Evolutionary conservation across 129 eudicot genomes (phyloP), one percentile per base, ranked within the genome.

Genomic region (Saussurea involucrata): DNA sequence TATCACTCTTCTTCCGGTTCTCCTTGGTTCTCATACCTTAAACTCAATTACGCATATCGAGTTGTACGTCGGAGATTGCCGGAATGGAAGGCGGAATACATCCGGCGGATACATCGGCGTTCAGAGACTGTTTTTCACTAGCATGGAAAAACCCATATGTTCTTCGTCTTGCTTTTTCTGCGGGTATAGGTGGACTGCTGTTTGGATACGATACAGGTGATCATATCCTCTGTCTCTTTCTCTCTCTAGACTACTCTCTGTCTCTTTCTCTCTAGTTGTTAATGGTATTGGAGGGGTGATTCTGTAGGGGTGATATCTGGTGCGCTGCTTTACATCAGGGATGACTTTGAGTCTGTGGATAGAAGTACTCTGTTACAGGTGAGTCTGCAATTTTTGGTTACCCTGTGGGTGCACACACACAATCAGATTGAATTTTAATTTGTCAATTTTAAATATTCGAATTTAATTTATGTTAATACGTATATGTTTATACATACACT

Each of bases 171-270:
- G 93, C 93, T 76, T 88, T 91, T 78, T 88, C 93, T 67, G 96
- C 91, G 71, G 96, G 96, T 65, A 88, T 91, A 12, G 96, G 96
- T 73, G 96, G 96, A 66, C 88, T 91, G 34, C 90, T 91, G 60
- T 91, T 91, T 57, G 96, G 93, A 21, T 88, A 91, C 11, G 96
- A 91, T 32, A 91, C 96, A 37, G 93, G 93, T 88, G 71, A 68
- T 28, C 24, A 20, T 36, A 53, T 10, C 63, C n/a, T 33, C 32
- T 21, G 21, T 61, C 68, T 63, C 60, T 60, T 49, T 32, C 37
- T 69, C 68, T 49, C 44, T 72, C 61, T 53, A 17, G 61, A n/a
- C 1, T 21, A 24, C 11, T 25, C 25, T 21, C 34, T 60, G 36
- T 36, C 60, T 25, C 25, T 21, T 27, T 60, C 49, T 36, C 60